Percentiles rank a stretch among this genome's conserved stretches.
phyloP scores from a whole-genome alignment of 768 basidiomycete genomes.

The Leccinum barrowsii region DNA sequence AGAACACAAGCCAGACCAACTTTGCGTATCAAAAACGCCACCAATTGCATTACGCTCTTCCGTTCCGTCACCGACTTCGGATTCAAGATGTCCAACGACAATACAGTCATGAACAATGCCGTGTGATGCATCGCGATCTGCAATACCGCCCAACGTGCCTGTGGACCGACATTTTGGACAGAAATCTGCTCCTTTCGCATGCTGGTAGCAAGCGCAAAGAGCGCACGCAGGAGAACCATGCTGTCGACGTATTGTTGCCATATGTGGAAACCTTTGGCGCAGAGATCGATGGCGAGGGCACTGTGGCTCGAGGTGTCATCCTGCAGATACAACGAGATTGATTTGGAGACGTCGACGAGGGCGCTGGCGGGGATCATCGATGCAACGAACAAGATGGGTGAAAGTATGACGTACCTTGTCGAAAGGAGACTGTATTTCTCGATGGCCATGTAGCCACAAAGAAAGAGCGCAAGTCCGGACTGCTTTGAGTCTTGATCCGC shows the following conservation, averaged over 20 bases:
- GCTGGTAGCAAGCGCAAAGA: slow-evolving; percentile 78
- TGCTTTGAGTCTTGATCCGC: slow-evolving; percentile 54
- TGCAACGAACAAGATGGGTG: not conserved
- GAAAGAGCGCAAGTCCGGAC: slow-evolving; percentile 69
- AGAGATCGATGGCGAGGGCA: slow-evolving; percentile 81
- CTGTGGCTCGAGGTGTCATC: slow-evolving; percentile 66
- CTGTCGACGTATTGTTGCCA: slow-evolving; percentile 96
- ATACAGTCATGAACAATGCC: slow-evolving; percentile 88
- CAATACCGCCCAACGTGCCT: slow-evolving; percentile 80
- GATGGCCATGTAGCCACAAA: slow-evolving; percentile 80
- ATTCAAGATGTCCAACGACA: slow-evolving; percentile 85
- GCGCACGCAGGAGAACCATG: slow-evolving; percentile 78
- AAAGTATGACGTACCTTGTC: slow-evolving; percentile 47
- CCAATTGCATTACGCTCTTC: slow-evolving; percentile 86
- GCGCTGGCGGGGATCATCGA: slow-evolving; percentile 42
- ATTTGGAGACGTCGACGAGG: slow-evolving; percentile 81
- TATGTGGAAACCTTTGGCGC: slow-evolving; percentile 85
- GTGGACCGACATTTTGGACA: slow-evolving; percentile 64
- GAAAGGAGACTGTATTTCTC: slow-evolving; percentile 77
- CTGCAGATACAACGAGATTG: slow-evolving; percentile 72
- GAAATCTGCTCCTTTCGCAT: slow-evolving; percentile 66
- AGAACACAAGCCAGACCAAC: slow-evolving; percentile 32
- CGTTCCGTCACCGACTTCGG: slow-evolving; percentile 72
- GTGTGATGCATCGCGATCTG: slow-evolving; percentile 83
- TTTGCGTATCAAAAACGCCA: slow-evolving; percentile 92